phyloP scores from a whole-genome alignment of 2,329 filamentous ascomycete species.

The Elsinoe arachidis region DNA sequence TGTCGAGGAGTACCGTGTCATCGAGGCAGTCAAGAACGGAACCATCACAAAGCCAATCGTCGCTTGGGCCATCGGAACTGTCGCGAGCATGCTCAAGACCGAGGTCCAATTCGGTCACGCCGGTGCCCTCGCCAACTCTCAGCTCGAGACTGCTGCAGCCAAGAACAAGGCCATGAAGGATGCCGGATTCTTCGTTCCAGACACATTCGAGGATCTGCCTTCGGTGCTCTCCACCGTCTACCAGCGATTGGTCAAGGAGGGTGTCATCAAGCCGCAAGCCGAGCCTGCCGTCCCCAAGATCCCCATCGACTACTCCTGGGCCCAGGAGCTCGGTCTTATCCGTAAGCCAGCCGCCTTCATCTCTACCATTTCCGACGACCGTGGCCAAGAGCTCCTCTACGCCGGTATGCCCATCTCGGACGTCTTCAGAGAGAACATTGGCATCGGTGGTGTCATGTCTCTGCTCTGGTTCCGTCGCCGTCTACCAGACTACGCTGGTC shows the following conservation, averaged over 20 bases:
- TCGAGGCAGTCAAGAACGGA: conserved; percentile 92
- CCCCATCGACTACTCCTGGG: conserved; percentile 99
- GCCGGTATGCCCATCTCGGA: conserved; percentile 99
- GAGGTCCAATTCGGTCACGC: conserved; percentile 99
- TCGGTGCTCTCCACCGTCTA: conserved; percentile 69
- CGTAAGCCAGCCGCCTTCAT: conserved; percentile 99
- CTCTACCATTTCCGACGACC: conserved; percentile 98
- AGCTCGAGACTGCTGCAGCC: conserved; percentile 89
- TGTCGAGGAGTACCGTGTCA: conserved; percentile 99
- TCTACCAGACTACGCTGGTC: conserved; percentile 90
- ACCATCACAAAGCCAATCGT: conserved; percentile 97
- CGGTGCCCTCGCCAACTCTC: conserved; percentile 96
- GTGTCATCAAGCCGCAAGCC: conserved; percentile 72
- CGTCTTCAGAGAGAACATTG: conserved; percentile 97
- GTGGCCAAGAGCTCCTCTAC: conserved; percentile 97
- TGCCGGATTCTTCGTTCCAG: conserved; percentile 86
- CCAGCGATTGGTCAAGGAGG: conserved; percentile 74
- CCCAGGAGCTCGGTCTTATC: conserved; percentile 97
- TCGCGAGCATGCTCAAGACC: conserved; percentile 99
- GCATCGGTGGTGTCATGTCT: conserved; percentile 99
- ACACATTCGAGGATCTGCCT: conserved; percentile 96
- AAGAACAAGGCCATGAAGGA: conserved; percentile 98
- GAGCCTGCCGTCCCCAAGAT: conserved; percentile 98
- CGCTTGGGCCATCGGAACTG: conserved; percentile 98
- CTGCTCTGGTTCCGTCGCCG: conserved; percentile 98